Percentiles rank a stretch among this genome's conserved stretches.
phyloP scores from a whole-genome alignment of 108 stramenopile species.

The Cafeteria roenbergensis region DNA sequence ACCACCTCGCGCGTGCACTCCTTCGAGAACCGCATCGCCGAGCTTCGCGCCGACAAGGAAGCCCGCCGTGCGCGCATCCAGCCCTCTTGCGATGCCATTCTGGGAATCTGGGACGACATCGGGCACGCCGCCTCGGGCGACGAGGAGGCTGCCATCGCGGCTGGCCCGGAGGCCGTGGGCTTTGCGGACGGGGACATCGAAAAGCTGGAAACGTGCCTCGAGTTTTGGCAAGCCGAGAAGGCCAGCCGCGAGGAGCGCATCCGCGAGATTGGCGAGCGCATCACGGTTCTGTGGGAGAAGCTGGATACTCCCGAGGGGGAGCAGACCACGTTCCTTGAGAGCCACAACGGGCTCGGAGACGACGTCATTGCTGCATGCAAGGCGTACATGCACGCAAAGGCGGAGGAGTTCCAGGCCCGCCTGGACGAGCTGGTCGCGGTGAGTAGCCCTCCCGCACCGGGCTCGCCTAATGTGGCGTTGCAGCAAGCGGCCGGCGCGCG shows the following conservation, averaged over 20 bases:
- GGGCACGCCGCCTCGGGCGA: too few species aligned
- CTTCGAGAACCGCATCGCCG: not conserved
- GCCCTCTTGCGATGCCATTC: not conserved
- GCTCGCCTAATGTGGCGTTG: too few species aligned
- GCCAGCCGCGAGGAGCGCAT: not conserved
- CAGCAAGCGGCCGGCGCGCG: too few species aligned
- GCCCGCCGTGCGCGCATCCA: not conserved
- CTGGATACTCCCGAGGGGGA: not conserved
- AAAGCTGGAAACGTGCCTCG: not conserved
- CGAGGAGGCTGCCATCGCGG: not conserved
- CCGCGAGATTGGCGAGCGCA: not conserved
- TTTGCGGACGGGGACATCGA: not conserved
- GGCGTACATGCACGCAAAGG: not conserved
- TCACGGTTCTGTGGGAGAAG: not conserved
- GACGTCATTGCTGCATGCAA: not conserved
- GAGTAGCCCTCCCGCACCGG: too few species aligned
- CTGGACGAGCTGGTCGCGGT: not conserved
- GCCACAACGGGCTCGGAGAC: constrained; percentile 5
- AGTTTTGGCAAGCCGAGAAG: not conserved
- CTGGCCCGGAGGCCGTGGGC: not conserved
- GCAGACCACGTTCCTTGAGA: not conserved
- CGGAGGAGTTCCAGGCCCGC: not conserved
- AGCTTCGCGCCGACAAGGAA: not conserved
- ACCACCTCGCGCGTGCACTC: not conserved
- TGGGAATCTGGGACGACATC: not conserved